A percentile compares a stretch with the other conserved stretches of the same genome.
Conservation (phyloP, 169 alveolate species). For the Eimeria praecox region DNA sequence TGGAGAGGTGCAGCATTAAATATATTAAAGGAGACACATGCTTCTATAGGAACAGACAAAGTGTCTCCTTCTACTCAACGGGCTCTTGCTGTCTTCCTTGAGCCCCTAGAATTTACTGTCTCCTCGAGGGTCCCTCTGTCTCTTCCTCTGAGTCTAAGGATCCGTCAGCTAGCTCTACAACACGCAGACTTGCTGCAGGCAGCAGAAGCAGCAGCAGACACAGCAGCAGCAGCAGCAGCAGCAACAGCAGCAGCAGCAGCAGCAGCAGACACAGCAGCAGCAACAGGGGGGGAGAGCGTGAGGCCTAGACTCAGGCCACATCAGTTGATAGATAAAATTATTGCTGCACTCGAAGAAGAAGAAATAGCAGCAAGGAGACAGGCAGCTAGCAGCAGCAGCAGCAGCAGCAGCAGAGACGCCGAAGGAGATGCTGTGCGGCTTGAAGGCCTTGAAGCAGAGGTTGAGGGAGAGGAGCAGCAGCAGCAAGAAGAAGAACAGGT, state of each 20-base stretch:
- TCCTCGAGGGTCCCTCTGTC: constrained; percentile 29
- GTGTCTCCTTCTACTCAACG: constrained; percentile 37
- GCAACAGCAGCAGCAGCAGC: constrained; percentile 6
- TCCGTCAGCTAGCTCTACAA: constrained; percentile 70
- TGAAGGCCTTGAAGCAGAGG: constrained; percentile 83
- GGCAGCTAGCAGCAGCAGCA: constrained; percentile 52
- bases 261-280: constrained; percentile 6
- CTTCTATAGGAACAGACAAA: constrained; percentile 48
- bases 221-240: neutral
- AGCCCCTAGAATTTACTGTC: constrained; percentile 45
- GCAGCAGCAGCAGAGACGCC: neutral
- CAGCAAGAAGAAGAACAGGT: constrained; percentile 75
- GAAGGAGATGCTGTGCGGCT: constrained; percentile 38
- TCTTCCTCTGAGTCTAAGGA: neutral
- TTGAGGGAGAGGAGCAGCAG: constrained; percentile 83
- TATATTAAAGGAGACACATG: constrained; percentile 58
- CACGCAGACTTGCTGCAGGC: constrained; percentile 67
- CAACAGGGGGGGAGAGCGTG: neutral
- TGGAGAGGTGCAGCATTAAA: constrained; percentile 79
- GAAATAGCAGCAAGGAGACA: constrained; percentile 74
- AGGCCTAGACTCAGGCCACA: neutral
- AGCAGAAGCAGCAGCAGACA: neutral
- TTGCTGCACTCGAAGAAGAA: constrained; percentile 2
- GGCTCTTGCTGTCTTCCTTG: constrained; percentile 68
- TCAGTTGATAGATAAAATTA: neutral